Evolutionary conservation across 1,139 yeast species (phyloP), one percentile per base, ranked within the genome.

Genomic region (Yamadazyma pseudoaaseri): DNA sequence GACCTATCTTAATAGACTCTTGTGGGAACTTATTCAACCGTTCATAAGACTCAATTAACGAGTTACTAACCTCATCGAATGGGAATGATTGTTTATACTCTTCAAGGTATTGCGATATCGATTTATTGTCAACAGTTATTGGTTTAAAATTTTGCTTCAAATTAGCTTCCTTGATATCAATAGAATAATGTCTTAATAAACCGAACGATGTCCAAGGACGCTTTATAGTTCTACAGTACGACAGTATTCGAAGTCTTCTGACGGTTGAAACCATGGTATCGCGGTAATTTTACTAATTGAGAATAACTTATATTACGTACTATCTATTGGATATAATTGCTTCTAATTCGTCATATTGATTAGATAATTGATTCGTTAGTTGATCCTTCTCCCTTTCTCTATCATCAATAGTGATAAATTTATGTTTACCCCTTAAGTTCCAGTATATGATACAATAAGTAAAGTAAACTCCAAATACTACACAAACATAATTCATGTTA

Each of bases 401-500:
- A 10, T 54, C 54, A 13, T 52, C 58, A 5, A 47, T 29, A 4
- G 57, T 51, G 21, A 45, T 48, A 39, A 48, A 73, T 30, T 52
- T 58, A 26, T 55, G 45, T 35, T 54, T 55, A 5, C 73, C 79
- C 45, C 69, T 54, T 16, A 56, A 49, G 22, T 51, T 45, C 73
- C 73, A 68, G 45, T 68, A 67, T 15, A 57, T 39, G 1, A 62
- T 46, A 39, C 63, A 52, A 42, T 63, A 65, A 10, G 48, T 28
- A 4, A 50, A 52, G 34, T 53, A 64, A 6, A 59, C 65, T 1
- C 54, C 72, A 36, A 67, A 51, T 4, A 69, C 75, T 6, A 56
- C 74, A 26, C 60, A 52, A 2, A 68, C 70, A 42, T 70, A 70
- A 45, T 71, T 71, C 77, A 70, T 70, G 39, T 62, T 62, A 4